Evolutionary conservation across 2,329 filamentous ascomycete species (phyloP), one percentile per base, ranked within the genome.

Genomic region (Pleoardoris graminearum): DNA sequence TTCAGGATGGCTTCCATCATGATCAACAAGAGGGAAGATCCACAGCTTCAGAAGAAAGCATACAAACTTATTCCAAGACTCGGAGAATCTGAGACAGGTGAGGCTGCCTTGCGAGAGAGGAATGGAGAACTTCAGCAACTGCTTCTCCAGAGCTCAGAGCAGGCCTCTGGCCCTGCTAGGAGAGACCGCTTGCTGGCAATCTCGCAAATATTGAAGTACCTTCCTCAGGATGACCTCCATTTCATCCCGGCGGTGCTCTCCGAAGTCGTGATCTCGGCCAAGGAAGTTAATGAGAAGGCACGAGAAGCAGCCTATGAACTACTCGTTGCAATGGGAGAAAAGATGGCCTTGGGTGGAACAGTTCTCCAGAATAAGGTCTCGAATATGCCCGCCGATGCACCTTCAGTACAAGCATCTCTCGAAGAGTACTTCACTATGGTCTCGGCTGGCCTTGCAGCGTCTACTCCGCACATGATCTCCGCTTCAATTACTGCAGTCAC

Each of bases 371-470:
- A 85, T 62, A 90, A 93, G 70, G 89, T 97, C 2, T 83, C 90
- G 2, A 86, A 93, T 70, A 96, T 97, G 91, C 84, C 90, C 3
- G 78, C 83, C 42, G 86, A 95, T 71, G 88, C 91, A 0, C 87
- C 90, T 2, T 79, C 86, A 27, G 91, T 88, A 3, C 80, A 84
- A 2, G 93, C 94, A 17, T 92, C 83, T 36, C 83, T 99, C 32
- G 93, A 97, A 67, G 94, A 97, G 74, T 97, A 91, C 76, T 90
- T 97, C 77, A 97, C 93, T 50, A 99, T 99, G 94, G 89, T 97
- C 25, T 96, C 90, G 61, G 94, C 94, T 43, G 94, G 94, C 76
- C 83, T 99, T 48, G 94, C 93, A 1, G 93, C 92, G 51, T 89
- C 87, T 64, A 93, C 91, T 10, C 92, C 94, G 27, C 93, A 97